Conservation (phyloP, 2,329 filamentous ascomycete species). For the Chalaropsis ovoidea region DNA sequence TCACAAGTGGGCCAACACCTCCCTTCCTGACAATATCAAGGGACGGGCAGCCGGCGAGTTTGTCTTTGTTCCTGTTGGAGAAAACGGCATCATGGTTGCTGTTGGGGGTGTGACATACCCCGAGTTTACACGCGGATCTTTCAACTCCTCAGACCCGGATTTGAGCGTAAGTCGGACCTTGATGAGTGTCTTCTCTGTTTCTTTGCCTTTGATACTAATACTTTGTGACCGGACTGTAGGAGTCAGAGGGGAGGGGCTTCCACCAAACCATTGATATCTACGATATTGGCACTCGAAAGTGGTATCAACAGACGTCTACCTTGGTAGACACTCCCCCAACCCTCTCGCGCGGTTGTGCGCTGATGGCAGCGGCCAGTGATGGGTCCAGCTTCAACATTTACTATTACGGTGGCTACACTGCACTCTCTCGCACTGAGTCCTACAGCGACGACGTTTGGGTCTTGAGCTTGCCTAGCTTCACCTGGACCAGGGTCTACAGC, state of each 20-base stretch:
- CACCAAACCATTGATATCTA: constrained; percentile 65
- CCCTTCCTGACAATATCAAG: constrained; percentile 40
- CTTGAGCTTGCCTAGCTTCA: constrained; percentile 68
- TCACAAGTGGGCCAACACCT: constrained; percentile 48
- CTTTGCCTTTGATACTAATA: background rate
- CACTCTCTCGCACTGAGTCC: constrained; percentile 33
- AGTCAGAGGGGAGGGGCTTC: constrained; percentile 56
- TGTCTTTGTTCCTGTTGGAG: constrained; percentile 68
- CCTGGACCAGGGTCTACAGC: constrained; percentile 52
- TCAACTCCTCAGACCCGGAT: constrained; percentile 33
- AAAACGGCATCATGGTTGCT: constrained; percentile 64
- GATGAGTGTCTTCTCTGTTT: background rate
- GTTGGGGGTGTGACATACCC: constrained; percentile 63
- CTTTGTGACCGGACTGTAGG: constrained; percentile 22
- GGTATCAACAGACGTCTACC: constrained; percentile 58
- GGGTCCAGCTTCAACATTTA: constrained; percentile 71
- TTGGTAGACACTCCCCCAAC: constrained; percentile 41
- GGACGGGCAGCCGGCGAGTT: constrained; percentile 54
- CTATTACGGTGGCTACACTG: constrained; percentile 68
- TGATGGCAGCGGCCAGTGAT: constrained; percentile 61
- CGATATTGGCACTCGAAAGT: constrained; percentile 57
- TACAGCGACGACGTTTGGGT: constrained; percentile 67
- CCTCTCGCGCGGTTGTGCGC: constrained; percentile 59
- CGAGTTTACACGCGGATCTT: constrained; percentile 30
- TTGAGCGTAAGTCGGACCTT: background rate